Evolutionary conservation across 2,329 filamentous ascomycete genomes (phyloP), one percentile per base, ranked within the genome.

Genomic region (Colletotrichum echinochloae): DNA sequence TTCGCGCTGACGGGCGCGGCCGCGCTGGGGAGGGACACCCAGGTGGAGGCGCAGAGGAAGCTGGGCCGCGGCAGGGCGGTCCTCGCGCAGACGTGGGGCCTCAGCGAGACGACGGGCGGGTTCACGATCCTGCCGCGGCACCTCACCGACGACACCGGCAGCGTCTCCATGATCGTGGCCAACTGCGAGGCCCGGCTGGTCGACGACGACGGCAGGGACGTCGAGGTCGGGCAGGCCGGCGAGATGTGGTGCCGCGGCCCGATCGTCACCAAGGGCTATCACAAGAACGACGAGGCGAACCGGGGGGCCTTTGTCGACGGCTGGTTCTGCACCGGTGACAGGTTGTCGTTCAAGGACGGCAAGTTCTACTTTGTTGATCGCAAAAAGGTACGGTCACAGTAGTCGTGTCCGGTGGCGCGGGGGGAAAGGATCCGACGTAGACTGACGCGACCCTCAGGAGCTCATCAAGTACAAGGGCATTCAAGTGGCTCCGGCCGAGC

Each of bases 251-350:
- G 94, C 52, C 89, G 89, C 62, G 92, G 93, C 0, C 91, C 92
- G 0, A 91, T 93, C 73, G 83, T 94, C 26, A 92, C 91, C 74
- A 88, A 89, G 79, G 92, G 91, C 9, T 95, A 94, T 75, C 84
- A 89, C 73, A 90, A 90, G 74, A 94, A 94, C 73, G 83, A 87
- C 0, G 83, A 88, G 72, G 91, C 89, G 0, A 94, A 91, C 1
- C 81, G 80, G 0, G 87, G 90, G 60, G 87, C 90, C 0, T 87
- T 94, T 65, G 12, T 56, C 3, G 79, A 83, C 28, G 83, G 81
- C 5, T 97, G 91, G 84, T 94, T 95, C 84, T 91, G 91, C 76
- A 95, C 93, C 0, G 94, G 93, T 0, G 94, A 97, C 76, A 88
- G 95, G 5, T 91, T 93, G 0, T 88, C 91, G 70, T 89, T 93